Evolutionary conservation across 306 rosid species (phyloP).

Genomic region (Lathyrus tuberosus): DNA sequence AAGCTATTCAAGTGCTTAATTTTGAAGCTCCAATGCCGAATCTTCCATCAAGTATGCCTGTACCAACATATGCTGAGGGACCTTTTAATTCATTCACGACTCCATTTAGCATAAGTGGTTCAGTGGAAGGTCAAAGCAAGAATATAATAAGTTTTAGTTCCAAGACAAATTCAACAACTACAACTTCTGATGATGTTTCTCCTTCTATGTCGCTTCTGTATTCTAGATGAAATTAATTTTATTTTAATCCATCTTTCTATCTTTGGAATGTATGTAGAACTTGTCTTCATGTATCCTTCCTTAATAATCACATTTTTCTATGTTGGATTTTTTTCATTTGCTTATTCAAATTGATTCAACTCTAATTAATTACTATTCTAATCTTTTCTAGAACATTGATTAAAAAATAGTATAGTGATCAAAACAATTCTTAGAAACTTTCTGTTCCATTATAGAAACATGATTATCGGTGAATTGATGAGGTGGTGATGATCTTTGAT

Average conservation of each 20-base stretch:
- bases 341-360: neutral
- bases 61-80: slow-evolving; percentile 20
- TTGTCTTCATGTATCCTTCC: neutral
- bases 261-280: neutral
- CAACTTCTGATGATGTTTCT: slow-evolving; percentile 35
- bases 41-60: slow-evolving; percentile 39
- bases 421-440: too few relatives aligned
- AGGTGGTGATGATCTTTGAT: too few relatives aligned
- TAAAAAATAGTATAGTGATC: too few relatives aligned
- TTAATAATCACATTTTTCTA: slow-evolving; percentile 2
- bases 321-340: neutral
- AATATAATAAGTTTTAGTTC: slow-evolving; percentile 14
- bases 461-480: too few relatives aligned
- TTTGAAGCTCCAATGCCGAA: slow-evolving; percentile 38
- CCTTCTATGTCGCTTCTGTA: slow-evolving; percentile 34
- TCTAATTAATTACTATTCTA: neutral
- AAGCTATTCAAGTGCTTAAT: slow-evolving; percentile 43
- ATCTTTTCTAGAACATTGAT: neutral
- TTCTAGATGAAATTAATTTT: neutral
- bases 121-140: neutral
- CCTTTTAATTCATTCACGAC: neutral
- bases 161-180: slow-evolving; percentile 25
- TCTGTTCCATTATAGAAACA: too few relatives aligned
- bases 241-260: slow-evolving; percentile 9
- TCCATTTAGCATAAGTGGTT: slow-evolving; percentile 6